Evolutionary conservation across 257 asterid genomes (phyloP).

Genomic region (Solanum commersonii): DNA sequence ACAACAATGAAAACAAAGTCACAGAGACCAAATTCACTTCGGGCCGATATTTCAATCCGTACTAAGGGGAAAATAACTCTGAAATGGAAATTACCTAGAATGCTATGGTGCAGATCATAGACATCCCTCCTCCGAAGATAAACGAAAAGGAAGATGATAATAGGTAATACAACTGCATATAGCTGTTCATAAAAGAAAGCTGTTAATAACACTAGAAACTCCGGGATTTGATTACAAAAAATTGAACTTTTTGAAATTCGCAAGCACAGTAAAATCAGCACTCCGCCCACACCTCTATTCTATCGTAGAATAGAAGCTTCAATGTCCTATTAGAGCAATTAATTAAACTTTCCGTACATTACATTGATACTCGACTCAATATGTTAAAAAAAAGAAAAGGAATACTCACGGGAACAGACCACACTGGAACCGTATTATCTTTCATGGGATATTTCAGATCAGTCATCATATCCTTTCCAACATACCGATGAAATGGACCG

Average conservation of each 20-base stretch:
- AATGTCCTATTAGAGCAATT: not conserved
- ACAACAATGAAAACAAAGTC: not conserved
- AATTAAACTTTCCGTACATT: not conserved
- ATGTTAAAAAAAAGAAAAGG: not conserved
- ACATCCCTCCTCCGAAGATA: conserved; percentile 63
- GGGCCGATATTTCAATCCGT: not conserved
- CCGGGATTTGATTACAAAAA: not conserved
- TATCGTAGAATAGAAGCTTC: not conserved
- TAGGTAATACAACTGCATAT: conserved; percentile 67
- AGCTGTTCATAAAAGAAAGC: conserved; percentile 22
- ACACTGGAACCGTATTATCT: conserved; percentile 67
- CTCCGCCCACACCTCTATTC: not conserved
- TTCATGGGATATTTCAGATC: conserved; percentile 81
- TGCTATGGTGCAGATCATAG: conserved; percentile 73
- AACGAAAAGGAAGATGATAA: conserved; percentile 44
- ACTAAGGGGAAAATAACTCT: not conserved
- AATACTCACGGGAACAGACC: conserved; percentile 82
- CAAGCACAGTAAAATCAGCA: not conserved
- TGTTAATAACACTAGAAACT: not conserved
- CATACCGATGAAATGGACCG: conserved; percentile 65
- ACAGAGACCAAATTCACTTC: not conserved
- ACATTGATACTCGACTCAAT: not conserved
- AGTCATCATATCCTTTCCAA: conserved; percentile 62
- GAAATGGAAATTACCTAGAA: conserved; percentile 40
- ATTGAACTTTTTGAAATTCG: not conserved